Evolutionary conservation across 805 yeast species (phyloP), one percentile per base, ranked within the genome.

Genomic region (Scheffersomyces coipomensis): DNA sequence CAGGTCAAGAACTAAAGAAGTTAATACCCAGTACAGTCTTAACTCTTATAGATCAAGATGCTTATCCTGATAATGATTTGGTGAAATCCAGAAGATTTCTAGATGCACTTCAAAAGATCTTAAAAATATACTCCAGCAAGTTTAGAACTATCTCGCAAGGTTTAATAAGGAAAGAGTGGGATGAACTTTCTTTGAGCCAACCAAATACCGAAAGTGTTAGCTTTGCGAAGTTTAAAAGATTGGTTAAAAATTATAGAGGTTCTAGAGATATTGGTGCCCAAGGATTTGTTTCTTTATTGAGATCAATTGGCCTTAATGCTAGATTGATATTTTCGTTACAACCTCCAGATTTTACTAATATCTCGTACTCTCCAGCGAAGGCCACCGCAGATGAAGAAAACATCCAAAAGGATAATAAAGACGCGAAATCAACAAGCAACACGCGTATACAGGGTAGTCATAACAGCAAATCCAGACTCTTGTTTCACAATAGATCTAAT

Each of bases 251-350:
- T 12, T 76, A 76, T 19, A 58, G 71, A 13, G 99, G 98, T 0
- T 78, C 88, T 2, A 60, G 85, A 24, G 97, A 91, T 55, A 41
- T 87, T 5, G 84, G 85, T 0, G 89, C 93, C 0, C 96, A 88
- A 53, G 97, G 96, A 0, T 90, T 88, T 64, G 88, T 88, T 12
- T 79, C 86, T 0, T 51, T 91, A 1, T 57, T 88, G 32, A 64
- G 98, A 46, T 71, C 93, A 1, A 60, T 85, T 10, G 85, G 84
- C 1, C 64, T 93, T 10, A 74, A 80, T 30, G 81, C 91, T 1
- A 68, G 99, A 33, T 62, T 93, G 19, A 81, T 89, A 0, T 82
- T 83, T 50, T 90, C 97, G 0, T 53, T 90, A 23, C 99, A 93
- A 55, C 93, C 97, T 0, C 90, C 97, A 0, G 97, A 93, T 56